phyloP scores from a whole-genome alignment of 2,329 filamentous ascomycete species.

The Stachybotrys elegans region DNA sequence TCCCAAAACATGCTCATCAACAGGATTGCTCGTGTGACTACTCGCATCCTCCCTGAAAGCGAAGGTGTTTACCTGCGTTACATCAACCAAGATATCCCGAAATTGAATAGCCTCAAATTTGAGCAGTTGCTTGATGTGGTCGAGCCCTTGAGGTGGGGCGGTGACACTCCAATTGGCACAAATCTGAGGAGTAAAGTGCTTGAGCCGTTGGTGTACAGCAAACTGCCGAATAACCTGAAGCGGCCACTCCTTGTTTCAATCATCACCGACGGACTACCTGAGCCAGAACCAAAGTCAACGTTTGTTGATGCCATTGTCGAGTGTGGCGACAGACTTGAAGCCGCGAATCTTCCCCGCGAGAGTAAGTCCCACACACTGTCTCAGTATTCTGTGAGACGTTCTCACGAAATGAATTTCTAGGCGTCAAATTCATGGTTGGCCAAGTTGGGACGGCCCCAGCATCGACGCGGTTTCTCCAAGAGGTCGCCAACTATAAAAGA shows the following conservation, averaged over 20 bases:
- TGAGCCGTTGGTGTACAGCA: constrained; percentile 3
- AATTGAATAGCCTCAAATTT: background rate
- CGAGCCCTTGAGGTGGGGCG: background rate
- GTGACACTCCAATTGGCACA: constrained; percentile 1
- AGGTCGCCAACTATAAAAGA: background rate
- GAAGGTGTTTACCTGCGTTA: background rate
- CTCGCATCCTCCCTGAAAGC: background rate
- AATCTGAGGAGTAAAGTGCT: constrained; percentile 2
- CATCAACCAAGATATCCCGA: constrained; percentile 1
- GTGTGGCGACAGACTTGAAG: constrained; percentile 3
- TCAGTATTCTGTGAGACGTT: background rate
- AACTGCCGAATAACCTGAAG: constrained; percentile 2
- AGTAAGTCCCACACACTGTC: background rate
- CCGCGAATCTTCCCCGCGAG: constrained; percentile 1
- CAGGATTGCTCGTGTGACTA: background rate
- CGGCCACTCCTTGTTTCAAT: constrained; percentile 3
- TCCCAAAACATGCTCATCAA: background rate
- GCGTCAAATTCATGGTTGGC: constrained; percentile 5
- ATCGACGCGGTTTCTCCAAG: constrained; percentile 1
- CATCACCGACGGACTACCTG: constrained; percentile 2
- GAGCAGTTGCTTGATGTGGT: background rate
- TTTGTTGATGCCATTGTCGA: constrained; percentile 3
- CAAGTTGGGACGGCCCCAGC: background rate
- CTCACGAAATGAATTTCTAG: background rate
- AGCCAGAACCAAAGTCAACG: background rate